Evolutionary conservation across 257 asterid genomes (phyloP).

Genomic region (Lantana camara): DNA sequence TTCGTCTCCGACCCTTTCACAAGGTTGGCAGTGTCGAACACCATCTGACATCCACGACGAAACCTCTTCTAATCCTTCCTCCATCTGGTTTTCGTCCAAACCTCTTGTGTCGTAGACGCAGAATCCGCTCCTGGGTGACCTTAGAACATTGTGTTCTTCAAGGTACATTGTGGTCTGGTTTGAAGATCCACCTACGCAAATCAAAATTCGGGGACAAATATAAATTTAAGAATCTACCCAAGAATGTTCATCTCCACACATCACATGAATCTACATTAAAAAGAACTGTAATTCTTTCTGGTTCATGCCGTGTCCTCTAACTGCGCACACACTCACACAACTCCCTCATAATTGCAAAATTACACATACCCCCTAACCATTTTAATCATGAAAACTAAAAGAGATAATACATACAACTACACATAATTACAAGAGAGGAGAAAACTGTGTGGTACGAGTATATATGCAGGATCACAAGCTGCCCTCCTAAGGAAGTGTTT

Average conservation of each 20-base stretch:
- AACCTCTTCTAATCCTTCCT: constrained; percentile 52
- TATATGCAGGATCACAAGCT: too few relatives aligned
- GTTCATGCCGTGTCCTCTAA: too few relatives aligned
- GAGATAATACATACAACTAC: too few relatives aligned
- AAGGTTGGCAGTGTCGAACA: constrained; percentile 63
- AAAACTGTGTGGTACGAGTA: too few relatives aligned
- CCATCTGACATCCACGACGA: constrained; percentile 60
- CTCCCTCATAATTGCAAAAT: too few relatives aligned
- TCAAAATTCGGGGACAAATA: neutral
- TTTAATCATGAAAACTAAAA: too few relatives aligned
- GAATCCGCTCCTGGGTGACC: constrained; percentile 64
- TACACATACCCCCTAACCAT: too few relatives aligned
- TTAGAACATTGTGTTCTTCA: constrained; percentile 72
- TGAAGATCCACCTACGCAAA: constrained; percentile 40
- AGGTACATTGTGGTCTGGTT: constrained; percentile 55
- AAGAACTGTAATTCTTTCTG: neutral
- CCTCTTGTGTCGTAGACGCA: constrained; percentile 77
- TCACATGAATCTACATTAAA: neutral
- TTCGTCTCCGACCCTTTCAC: constrained; percentile 46
- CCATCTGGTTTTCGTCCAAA: constrained; percentile 37
- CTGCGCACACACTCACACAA: too few relatives aligned
- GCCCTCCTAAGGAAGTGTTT: too few relatives aligned
- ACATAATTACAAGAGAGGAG: too few relatives aligned
- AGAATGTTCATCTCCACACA: neutral
- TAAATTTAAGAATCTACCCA: neutral